Conservation (phyloP, 2,329 filamentous ascomycete genomes). For the Xylaria arbuscula region DNA sequence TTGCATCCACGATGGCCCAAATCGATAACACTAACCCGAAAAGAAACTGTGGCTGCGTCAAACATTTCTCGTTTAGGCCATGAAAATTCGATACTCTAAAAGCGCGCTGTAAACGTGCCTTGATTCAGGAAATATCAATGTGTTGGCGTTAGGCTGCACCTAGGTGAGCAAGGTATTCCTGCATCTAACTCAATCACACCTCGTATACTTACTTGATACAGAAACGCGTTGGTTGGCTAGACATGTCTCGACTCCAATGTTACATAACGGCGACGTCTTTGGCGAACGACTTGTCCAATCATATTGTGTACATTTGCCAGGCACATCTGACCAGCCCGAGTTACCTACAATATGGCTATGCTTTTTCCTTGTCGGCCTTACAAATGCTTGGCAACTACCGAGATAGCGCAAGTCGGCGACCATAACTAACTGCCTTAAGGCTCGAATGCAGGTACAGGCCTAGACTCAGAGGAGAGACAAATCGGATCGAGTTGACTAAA, state of each 20-base stretch:
- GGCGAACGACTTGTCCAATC: not conserved
- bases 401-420: not conserved
- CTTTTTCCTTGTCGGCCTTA: not conserved
- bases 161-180: not conserved
- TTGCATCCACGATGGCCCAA: not conserved
- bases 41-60: slow-evolving; percentile 15
- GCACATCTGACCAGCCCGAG: not conserved
- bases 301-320: not conserved
- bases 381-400: not conserved
- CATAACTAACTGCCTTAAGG: not conserved
- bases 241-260: not conserved
- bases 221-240: not conserved
- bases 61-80: slow-evolving; percentile 1
- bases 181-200: slow-evolving; percentile 1
- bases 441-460: not conserved
- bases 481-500: not conserved
- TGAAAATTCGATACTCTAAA: slow-evolving; percentile 11
- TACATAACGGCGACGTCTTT: not conserved
- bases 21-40: slow-evolving; percentile 8
- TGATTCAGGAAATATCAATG: slow-evolving; percentile 4
- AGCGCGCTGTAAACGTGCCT: not conserved
- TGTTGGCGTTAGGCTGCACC: slow-evolving; percentile 7
- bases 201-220: slow-evolving; percentile 17
- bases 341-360: slow-evolving; percentile 7
- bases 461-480: not conserved